phyloP scores from a whole-genome alignment of 2,329 filamentous ascomycete genomes.

The Colletotrichum orchidophilum region DNA sequence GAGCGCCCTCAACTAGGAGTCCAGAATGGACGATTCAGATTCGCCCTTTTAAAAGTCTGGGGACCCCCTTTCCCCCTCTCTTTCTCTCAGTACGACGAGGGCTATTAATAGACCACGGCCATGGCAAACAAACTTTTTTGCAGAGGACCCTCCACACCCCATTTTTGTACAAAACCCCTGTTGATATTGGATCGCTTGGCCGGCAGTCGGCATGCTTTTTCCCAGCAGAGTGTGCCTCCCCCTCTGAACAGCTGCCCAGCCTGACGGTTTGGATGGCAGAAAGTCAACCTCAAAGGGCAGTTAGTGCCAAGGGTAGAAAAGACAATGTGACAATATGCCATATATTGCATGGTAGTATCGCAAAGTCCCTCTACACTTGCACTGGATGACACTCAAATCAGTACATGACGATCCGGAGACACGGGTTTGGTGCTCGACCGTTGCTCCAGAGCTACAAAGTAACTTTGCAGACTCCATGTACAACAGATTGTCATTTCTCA shows the following conservation, averaged over 20 bases:
- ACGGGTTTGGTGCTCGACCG: background rate
- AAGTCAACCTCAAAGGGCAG: background rate
- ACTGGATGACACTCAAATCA: background rate
- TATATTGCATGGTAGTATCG: background rate
- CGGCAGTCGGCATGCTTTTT: background rate
- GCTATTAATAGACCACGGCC: slow-evolving; percentile 21
- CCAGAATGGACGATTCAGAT: background rate
- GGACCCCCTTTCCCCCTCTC: background rate
- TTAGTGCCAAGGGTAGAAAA: background rate
- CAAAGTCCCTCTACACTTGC: too few relatives aligned
- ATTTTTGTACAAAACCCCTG: slow-evolving; percentile 1
- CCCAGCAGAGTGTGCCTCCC: background rate
- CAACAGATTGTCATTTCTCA: background rate
- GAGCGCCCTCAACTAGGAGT: background rate
- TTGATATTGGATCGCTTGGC: background rate
- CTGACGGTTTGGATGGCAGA: background rate
- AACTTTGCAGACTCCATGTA: background rate
- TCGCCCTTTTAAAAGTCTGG: background rate
- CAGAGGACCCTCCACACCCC: background rate
- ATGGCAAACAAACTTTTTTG: slow-evolving; percentile 16
- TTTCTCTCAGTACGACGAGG: background rate
- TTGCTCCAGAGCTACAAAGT: background rate
- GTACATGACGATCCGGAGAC: background rate
- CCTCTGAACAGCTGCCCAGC: background rate
- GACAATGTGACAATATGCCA: background rate